Percentiles rank a stretch among this genome's conserved stretches.
Conservation (phyloP, 768 basidiomycete genomes). For the Plicaturopsis crispa region DNA sequence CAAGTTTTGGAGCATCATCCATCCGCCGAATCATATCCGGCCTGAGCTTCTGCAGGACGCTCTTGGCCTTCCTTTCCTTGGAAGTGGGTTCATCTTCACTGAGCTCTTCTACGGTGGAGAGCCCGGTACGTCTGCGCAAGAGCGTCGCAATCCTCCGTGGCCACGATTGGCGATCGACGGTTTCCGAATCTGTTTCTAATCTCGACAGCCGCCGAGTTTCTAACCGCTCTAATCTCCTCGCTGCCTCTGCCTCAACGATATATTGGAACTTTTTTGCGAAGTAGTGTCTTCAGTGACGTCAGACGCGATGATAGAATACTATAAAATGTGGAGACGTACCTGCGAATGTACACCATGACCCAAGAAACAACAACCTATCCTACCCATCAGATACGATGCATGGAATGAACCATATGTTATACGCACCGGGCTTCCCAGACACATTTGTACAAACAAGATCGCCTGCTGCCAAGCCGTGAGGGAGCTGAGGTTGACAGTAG, state of each 20-base stretch:
- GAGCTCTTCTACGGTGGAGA: constrained; percentile 19
- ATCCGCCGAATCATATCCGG: constrained; percentile 76
- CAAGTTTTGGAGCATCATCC: constrained; percentile 57
- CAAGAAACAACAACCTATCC: constrained; percentile 71
- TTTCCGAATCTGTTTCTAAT: background rate
- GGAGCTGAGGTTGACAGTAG: constrained; percentile 59
- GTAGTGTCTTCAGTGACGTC: constrained; percentile 42
- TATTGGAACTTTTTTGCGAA: constrained; percentile 64
- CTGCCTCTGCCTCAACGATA: constrained; percentile 39
- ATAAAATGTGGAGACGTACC: constrained; percentile 30
- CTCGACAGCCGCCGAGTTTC: constrained; percentile 8
- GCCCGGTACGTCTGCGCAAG: constrained; percentile 20
- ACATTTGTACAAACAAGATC: constrained; percentile 74
- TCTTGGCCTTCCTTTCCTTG: constrained; percentile 3
- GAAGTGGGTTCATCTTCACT: constrained; percentile 4
- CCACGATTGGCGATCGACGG: constrained; percentile 14
- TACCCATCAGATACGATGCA: background rate
- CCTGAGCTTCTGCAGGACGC: constrained; percentile 25
- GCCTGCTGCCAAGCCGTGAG: constrained; percentile 66
- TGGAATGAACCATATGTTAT: constrained; percentile 1
- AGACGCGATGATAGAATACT: background rate
- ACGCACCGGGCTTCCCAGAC: constrained; percentile 64
- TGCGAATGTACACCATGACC: constrained; percentile 75
- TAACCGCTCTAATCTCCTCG: constrained; percentile 16
- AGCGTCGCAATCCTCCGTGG: constrained; percentile 23